Evolutionary conservation across 164 flowering plant species (phyloP).

Genomic region (Nelumbo lutea): DNA sequence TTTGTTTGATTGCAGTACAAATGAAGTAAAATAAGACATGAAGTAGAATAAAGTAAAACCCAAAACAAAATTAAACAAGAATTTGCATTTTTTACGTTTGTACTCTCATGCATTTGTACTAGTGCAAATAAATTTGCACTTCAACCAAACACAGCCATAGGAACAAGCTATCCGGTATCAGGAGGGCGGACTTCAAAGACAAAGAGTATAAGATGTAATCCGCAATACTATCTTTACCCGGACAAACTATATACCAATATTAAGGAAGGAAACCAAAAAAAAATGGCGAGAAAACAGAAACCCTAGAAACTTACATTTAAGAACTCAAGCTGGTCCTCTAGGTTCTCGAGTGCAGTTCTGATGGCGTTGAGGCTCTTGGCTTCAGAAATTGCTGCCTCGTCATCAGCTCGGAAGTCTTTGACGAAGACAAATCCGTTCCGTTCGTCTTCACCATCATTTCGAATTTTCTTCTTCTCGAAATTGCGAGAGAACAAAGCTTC

Average conservation of each 20-base stretch:
- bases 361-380: slow-evolving; percentile 83
- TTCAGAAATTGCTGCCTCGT: slow-evolving; percentile 53
- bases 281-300: neutral
- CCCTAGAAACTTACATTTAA: slow-evolving; percentile 53
- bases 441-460: slow-evolving; percentile 15
- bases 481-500: slow-evolving; percentile 6
- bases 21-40: no score
- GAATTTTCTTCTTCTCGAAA: slow-evolving; percentile 15
- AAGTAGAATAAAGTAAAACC: no score
- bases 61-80: no score
- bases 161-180: neutral
- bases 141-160: no score
- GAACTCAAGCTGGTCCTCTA: slow-evolving; percentile 91
- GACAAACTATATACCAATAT: neutral
- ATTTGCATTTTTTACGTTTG: no score
- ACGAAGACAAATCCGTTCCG: slow-evolving; percentile 55
- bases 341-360: slow-evolving; percentile 83
- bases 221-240: neutral
- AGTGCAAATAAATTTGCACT: no score
- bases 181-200: neutral
- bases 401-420: slow-evolving; percentile 51
- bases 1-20: no score
- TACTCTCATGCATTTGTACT: no score
- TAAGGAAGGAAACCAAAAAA: neutral
- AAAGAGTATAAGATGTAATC: neutral